Evolutionary conservation across 2,329 filamentous ascomycete species (phyloP).

Genomic region (Harringtonia lauricola): DNA sequence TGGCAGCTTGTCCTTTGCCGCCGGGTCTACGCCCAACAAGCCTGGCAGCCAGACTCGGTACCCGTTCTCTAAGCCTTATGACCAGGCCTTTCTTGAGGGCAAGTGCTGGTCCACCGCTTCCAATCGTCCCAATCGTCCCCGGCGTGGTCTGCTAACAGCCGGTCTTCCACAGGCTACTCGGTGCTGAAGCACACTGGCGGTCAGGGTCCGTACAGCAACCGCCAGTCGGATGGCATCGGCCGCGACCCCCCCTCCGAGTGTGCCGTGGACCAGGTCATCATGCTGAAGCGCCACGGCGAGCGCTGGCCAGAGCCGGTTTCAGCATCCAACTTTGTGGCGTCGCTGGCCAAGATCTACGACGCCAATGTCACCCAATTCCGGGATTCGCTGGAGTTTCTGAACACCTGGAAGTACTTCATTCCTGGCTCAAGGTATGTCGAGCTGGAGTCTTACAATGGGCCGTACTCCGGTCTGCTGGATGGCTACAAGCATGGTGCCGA

Average conservation of each 20-base stretch:
- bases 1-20: conserved; percentile 1
- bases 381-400: conserved; percentile 6
- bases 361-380: not conserved
- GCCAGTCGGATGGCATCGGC: conserved; percentile 31
- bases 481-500: conserved; percentile 9
- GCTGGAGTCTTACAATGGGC: conserved; percentile 9
- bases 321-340: conserved; percentile 2
- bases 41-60: conserved; percentile 7
- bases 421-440: conserved; percentile 3
- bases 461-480: conserved; percentile 9
- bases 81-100: conserved; percentile 8
- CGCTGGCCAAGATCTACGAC: conserved; percentile 6
- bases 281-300: conserved; percentile 49
- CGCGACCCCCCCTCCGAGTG: conserved; percentile 43
- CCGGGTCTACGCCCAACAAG: conserved; percentile 7
- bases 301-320: conserved; percentile 51
- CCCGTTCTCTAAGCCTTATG: conserved; percentile 4
- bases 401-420: conserved; percentile 8
- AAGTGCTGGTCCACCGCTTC: not conserved
- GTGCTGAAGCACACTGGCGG: conserved; percentile 9
- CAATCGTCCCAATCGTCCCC: too few relatives aligned
- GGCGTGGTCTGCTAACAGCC: too few relatives aligned
- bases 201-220: conserved; percentile 10
- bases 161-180: conserved; percentile 2
- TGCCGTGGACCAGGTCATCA: conserved; percentile 47